phyloP scores from a whole-genome alignment of 345 rosid species.

The Populus deltoides region DNA sequence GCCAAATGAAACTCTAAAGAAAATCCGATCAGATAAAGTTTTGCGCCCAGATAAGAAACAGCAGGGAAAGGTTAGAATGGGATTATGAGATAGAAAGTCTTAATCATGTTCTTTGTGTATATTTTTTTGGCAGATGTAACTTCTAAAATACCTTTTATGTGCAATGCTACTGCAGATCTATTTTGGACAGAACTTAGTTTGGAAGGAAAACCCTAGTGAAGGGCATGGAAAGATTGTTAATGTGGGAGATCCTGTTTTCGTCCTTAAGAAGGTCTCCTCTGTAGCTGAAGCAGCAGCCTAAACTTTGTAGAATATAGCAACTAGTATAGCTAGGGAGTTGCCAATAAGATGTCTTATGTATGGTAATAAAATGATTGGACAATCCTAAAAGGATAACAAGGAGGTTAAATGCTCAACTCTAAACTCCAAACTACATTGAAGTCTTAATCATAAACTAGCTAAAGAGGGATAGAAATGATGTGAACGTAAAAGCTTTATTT shows the following conservation, averaged over 20 bases:
- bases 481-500: too few relatives aligned
- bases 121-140: not conserved
- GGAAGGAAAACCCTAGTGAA: slow-evolving; percentile 39
- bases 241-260: slow-evolving; percentile 67
- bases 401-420: too few relatives aligned
- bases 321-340: not conserved
- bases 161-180: slow-evolving; percentile 46
- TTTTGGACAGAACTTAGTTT: slow-evolving; percentile 82
- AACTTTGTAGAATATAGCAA: not conserved
- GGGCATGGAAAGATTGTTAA: slow-evolving; percentile 47
- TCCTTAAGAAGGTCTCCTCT: slow-evolving; percentile 50
- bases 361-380: too few relatives aligned
- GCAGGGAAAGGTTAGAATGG: slow-evolving; percentile 59
- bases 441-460: too few relatives aligned
- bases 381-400: too few relatives aligned
- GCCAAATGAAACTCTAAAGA: slow-evolving; percentile 61
- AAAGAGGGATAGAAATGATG: too few relatives aligned
- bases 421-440: too few relatives aligned
- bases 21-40: slow-evolving; percentile 57
- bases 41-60: slow-evolving; percentile 63
- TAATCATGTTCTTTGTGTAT: not conserved
- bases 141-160: not conserved
- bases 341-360: too few relatives aligned
- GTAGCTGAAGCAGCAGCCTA: slow-evolving; percentile 73
- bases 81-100: not conserved